These are phyloP conservation scores for Cyberlindnera euphorbiae DNA, from an alignment of 805 yeast genomes.

Conservation along the genomic window DNA sequence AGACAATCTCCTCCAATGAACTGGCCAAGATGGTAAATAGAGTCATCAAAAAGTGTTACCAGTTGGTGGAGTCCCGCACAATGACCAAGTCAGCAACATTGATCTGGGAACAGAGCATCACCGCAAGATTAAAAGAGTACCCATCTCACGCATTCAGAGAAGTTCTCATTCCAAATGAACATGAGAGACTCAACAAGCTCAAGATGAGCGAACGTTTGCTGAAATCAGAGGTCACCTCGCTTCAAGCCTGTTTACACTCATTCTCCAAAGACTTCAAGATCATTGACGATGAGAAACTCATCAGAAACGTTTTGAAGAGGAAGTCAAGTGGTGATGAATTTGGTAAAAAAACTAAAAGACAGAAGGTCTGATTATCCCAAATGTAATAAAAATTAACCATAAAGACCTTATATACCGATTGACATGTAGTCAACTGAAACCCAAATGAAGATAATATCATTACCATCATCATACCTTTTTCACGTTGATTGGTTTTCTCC, in stretches of 20 bases:
- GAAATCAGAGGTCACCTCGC: slow-evolving; percentile 49
- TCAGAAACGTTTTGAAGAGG: slow-evolving; percentile 56
- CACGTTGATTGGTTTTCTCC: slow-evolving; percentile 5
- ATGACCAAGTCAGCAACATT: slow-evolving; percentile 36
- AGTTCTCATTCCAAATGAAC: slow-evolving; percentile 16
- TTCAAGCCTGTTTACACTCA: slow-evolving; percentile 34
- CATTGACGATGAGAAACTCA: slow-evolving; percentile 55
- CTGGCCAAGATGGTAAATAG: slow-evolving; percentile 38
- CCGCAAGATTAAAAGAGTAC: slow-evolving; percentile 39
- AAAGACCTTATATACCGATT: no score
- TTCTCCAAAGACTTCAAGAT: slow-evolving; percentile 31
- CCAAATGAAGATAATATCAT: background rate
- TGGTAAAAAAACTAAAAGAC: no score
- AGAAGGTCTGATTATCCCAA: no score
- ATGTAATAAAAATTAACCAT: no score
- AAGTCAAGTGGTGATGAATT: slow-evolving; percentile 17
- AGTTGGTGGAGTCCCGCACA: slow-evolving; percentile 44
- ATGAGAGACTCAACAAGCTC: slow-evolving; percentile 17
- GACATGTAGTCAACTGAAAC: no score
- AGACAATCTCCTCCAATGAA: slow-evolving; percentile 1
- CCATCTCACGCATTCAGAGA: slow-evolving; percentile 35
- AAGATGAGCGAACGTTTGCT: slow-evolving; percentile 53
- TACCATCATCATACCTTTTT: slow-evolving; percentile 1
- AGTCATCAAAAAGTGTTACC: slow-evolving; percentile 54
- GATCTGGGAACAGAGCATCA: slow-evolving; percentile 26